These are phyloP conservation scores for Backusella liffmaniae DNA, from an alignment of 192 early-diverging fungal genomes.

Conservation along the genomic window DNA sequence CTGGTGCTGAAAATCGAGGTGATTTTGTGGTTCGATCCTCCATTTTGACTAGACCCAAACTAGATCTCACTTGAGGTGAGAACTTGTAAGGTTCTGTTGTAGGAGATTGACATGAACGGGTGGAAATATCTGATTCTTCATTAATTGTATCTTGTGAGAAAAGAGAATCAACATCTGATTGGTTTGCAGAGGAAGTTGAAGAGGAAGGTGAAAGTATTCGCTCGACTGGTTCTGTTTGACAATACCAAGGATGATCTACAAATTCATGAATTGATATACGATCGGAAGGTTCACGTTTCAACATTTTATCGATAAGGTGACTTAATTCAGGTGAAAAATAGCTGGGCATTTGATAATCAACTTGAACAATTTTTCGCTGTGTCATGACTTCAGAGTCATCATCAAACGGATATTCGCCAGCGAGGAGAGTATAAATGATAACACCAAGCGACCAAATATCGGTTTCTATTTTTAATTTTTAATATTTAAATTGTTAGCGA, in stretches of 20 bases:
- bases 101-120: not conserved
- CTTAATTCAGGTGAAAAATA: constrained; percentile 57
- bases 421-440: constrained; percentile 83
- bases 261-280: constrained; percentile 66
- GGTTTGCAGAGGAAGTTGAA: constrained; percentile 15
- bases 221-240: constrained; percentile 13
- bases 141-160: constrained; percentile 13
- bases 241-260: constrained; percentile 64
- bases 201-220: constrained; percentile 27
- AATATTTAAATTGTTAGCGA: not conserved
- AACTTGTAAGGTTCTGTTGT: constrained; percentile 6
- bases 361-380: constrained; percentile 67
- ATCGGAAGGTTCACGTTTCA: constrained; percentile 64
- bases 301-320: constrained; percentile 63
- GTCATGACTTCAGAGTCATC: constrained; percentile 71
- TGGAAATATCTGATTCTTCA: not conserved
- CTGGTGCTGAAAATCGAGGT: constrained; percentile 23
- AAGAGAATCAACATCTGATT: constrained; percentile 22
- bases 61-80: constrained; percentile 21
- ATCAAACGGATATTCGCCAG: constrained; percentile 81
- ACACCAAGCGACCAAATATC: constrained; percentile 97
- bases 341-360: constrained; percentile 71
- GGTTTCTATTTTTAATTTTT: constrained; percentile 50
- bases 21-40: constrained; percentile 9
- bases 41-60: constrained; percentile 7